A percentile compares a stretch with the other conserved stretches of the same genome.
Conservation (phyloP, 768 basidiomycete species). For the Kwoniella dendrophila region DNA sequence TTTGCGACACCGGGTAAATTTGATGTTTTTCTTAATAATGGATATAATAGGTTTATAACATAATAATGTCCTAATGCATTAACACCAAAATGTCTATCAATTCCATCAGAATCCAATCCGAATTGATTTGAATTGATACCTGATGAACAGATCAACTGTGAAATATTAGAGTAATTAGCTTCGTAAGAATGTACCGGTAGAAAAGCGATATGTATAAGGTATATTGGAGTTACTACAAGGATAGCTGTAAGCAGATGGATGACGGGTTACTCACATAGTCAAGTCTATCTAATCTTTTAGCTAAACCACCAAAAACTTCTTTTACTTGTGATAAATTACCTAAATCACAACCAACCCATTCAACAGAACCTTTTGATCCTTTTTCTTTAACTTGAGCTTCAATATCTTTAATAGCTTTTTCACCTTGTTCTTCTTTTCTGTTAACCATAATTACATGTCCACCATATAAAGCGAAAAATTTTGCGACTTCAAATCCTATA, state of each 20-base stretch:
- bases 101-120: constrained; percentile 38
- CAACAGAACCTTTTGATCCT: constrained; percentile 35
- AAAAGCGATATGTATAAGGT: too few relatives aligned
- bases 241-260: background rate
- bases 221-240: background rate
- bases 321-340: constrained; percentile 44
- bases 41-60: constrained; percentile 59
- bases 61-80: constrained; percentile 59
- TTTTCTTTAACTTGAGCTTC: constrained; percentile 34
- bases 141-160: constrained; percentile 40
- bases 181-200: too few relatives aligned
- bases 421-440: constrained; percentile 54
- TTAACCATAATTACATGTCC: constrained; percentile 50
- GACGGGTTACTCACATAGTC: constrained; percentile 38
- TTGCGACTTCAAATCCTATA: constrained; percentile 43
- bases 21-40: constrained; percentile 57
- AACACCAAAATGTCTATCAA: constrained; percentile 50
- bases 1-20: constrained; percentile 40
- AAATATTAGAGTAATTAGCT: too few relatives aligned
- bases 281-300: constrained; percentile 37
- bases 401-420: constrained; percentile 48
- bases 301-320: constrained; percentile 45
- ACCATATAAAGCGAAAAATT: constrained; percentile 40
- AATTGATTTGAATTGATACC: constrained; percentile 52
- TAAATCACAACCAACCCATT: constrained; percentile 48